Conservation (phyloP, 352 stramenopile genomes). For the Globisporangium acanthophoron region DNA sequence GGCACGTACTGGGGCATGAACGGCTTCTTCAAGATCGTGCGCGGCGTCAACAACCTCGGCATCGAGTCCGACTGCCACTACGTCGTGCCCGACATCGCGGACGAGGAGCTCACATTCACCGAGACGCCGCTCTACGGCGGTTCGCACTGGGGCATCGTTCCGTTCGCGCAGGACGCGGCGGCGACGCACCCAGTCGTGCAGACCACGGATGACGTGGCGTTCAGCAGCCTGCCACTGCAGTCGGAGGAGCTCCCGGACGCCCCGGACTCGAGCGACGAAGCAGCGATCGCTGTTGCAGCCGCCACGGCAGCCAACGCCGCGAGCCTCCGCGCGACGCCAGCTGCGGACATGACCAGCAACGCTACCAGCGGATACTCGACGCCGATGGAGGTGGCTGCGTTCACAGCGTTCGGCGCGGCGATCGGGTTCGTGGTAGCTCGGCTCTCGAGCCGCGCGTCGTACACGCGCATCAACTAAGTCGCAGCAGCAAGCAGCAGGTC, state of each 20-base stretch:
- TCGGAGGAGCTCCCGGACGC: constrained; percentile 39
- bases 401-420: constrained; percentile 13
- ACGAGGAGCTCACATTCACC: constrained; percentile 52
- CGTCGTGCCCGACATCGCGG: constrained; percentile 51
- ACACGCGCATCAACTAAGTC: constrained; percentile 15
- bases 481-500: too few relatives aligned
- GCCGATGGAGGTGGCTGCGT: constrained; percentile 5
- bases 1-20: constrained; percentile 95
- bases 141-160: constrained; percentile 51
- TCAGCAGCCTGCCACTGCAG: constrained; percentile 38
- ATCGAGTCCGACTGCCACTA: constrained; percentile 87
- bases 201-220: constrained; percentile 51
- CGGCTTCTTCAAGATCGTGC: constrained; percentile 94
- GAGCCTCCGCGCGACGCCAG: constrained; percentile 1
- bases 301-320: background rate
- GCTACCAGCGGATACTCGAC: constrained; percentile 5
- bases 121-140: constrained; percentile 56
- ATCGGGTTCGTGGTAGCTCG: constrained; percentile 11
- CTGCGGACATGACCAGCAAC: background rate
- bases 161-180: constrained; percentile 60
- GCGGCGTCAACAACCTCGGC: constrained; percentile 88
- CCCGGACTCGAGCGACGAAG: constrained; percentile 13
- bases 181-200: constrained; percentile 78
- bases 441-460: constrained; percentile 6
- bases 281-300: background rate